Conservation (phyloP, 2,329 filamentous ascomycete species). For the Fusarium sp. region DNA sequence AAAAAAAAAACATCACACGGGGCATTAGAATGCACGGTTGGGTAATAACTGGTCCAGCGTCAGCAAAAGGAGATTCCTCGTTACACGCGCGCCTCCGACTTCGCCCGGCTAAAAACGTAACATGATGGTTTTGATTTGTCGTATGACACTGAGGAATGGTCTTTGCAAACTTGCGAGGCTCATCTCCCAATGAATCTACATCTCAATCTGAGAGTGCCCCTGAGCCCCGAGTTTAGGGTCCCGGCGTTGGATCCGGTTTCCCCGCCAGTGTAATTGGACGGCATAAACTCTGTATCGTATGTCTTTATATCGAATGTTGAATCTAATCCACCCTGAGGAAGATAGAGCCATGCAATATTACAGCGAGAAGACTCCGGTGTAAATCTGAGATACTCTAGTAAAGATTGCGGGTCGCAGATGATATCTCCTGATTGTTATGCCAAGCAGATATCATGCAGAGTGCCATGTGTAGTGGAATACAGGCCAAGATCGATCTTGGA, state of each 20-base stretch:
- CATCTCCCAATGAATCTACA: slow-evolving; percentile 27
- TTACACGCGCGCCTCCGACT: slow-evolving; percentile 36
- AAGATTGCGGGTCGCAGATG: slow-evolving; percentile 11
- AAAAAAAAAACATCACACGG: slow-evolving; percentile 37
- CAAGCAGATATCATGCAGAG: neutral
- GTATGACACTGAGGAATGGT: slow-evolving; percentile 39
- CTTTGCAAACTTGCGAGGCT: slow-evolving; percentile 32
- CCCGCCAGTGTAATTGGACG: slow-evolving; percentile 34
- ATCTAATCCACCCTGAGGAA: slow-evolving; percentile 1
- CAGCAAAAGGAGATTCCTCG: slow-evolving; percentile 27
- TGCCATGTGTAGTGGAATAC: slow-evolving; percentile 4
- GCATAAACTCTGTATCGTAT: slow-evolving; percentile 30
- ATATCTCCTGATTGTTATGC: slow-evolving; percentile 1
- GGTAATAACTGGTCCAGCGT: slow-evolving; percentile 42
- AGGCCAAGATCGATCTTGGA: slow-evolving; percentile 4
- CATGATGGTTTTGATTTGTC: slow-evolving; percentile 43
- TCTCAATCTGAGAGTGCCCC: slow-evolving; percentile 26
- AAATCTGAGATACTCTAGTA: slow-evolving; percentile 7
- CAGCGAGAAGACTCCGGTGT: neutral
- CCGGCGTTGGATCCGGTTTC: slow-evolving; percentile 32
- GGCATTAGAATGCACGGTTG: slow-evolving; percentile 40
- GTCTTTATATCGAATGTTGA: slow-evolving; percentile 31
- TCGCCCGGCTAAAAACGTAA: slow-evolving; percentile 42
- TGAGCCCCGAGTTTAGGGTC: slow-evolving; percentile 24
- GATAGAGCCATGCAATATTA: neutral